A percentile compares a stretch with the other conserved stretches of the same genome.
These are phyloP conservation scores for Kalmusia sp. DNA, from an alignment of 2,329 filamentous ascomycete species.

Conservation along the genomic window DNA sequence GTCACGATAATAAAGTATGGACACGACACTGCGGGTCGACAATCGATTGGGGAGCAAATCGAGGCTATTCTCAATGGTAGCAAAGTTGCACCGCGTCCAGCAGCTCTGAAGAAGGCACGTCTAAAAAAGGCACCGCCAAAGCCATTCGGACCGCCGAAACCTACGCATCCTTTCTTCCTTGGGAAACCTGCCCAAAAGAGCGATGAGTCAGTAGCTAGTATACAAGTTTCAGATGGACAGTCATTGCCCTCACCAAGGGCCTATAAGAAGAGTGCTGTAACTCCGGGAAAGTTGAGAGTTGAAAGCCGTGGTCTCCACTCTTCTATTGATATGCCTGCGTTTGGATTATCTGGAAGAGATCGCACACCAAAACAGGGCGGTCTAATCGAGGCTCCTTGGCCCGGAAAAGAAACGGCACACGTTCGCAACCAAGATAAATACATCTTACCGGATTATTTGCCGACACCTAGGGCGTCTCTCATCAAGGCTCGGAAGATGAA, in stretches of 20 bases:
- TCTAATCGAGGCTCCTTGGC: constrained; percentile 73
- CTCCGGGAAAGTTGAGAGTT: constrained; percentile 54
- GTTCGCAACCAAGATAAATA: constrained; percentile 34
- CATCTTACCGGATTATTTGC: neutral
- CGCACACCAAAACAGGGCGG: constrained; percentile 67
- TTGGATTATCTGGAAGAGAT: constrained; percentile 27
- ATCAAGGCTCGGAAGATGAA: constrained; percentile 48
- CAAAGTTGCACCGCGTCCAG: constrained; percentile 25
- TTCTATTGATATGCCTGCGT: constrained; percentile 21
- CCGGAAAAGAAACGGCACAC: constrained; percentile 64
- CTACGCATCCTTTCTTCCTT: constrained; percentile 74
- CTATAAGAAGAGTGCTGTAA: constrained; percentile 49
- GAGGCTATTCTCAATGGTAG: constrained; percentile 63
- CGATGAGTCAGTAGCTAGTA: constrained; percentile 24
- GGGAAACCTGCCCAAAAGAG: constrained; percentile 55
- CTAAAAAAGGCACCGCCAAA: constrained; percentile 32
- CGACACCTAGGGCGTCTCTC: neutral
- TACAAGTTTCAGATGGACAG: constrained; percentile 14
- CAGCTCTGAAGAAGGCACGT: constrained; percentile 29
- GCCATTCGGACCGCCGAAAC: constrained; percentile 49
- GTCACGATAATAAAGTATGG: constrained; percentile 69
- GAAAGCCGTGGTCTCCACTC: constrained; percentile 35
- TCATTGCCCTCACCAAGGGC: constrained; percentile 35
- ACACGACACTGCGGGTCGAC: constrained; percentile 52
- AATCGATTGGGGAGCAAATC: constrained; percentile 66